Evolutionary conservation across 2,329 filamentous ascomycete genomes (phyloP), one percentile per base, ranked within the genome.

Genomic region (Apiospora koreana): DNA sequence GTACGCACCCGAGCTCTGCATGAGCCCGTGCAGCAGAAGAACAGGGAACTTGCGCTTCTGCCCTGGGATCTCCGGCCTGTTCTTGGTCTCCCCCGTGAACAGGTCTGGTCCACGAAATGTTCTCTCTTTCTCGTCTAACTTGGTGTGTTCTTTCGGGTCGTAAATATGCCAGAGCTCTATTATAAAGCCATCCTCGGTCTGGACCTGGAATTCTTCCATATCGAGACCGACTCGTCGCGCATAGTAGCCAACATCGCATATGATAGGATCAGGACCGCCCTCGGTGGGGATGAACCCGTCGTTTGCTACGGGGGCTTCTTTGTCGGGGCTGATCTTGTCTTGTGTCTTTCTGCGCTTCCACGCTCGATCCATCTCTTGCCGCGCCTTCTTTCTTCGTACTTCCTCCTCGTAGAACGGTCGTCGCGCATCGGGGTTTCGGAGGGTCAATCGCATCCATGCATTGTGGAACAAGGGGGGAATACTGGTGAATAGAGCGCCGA

Each of bases 151-250:
- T 66, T 86, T 88, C 0, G 95, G 95, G 73, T 97, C 92, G 79
- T 93, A 97, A 35, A 98, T 86, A 79, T 98, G 95, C 91, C 93
- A 97, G 1, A 98, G 85, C 28, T 93, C 90, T 72, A 98, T 92
- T 64, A 98, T 89, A 78, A 97, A 98, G 0, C 95, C 95, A 76
- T 98, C 95, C 79, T 98, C 95, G 0, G 95, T 98, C 80, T 97
- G 92, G 0, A 98, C 94, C 67, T 93, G 86, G 76, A 94, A 93
- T 12, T 88, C 88, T 77, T 98, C 95, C 31, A 94, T 89, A 72
- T 98, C 94, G 0, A 98, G 86, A 0, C 95, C 95, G 18, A 97
- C 94, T 16, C 95, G 87, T 25, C 93, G 87, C 1, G 95, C 95
- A 78, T 98, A 98, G 78, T 98, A 96, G 2, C 87, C 87, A 25